Evolutionary conservation across 225 moss, liverwort and hornwort genomes (phyloP).

Genomic region (Sphagnum tenellum): DNA sequence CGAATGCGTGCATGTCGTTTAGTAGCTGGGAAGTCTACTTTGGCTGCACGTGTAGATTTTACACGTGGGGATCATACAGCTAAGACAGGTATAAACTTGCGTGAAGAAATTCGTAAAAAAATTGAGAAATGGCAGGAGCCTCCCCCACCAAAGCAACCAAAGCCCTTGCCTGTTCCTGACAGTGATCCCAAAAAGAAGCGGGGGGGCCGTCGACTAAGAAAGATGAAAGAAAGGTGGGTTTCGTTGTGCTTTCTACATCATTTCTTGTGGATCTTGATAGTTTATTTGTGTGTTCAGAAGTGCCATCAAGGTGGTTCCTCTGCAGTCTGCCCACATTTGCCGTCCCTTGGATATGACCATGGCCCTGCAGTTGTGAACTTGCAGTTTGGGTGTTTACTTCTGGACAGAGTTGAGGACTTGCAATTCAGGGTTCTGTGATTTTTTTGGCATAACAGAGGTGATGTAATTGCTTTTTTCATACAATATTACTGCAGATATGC

Average conservation of each 20-base stretch:
- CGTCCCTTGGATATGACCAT: too few relatives aligned
- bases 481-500: conserved; percentile 55
- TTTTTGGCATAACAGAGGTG: not conserved
- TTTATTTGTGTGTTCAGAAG: not conserved
- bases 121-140: conserved; percentile 99
- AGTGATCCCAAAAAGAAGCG: conserved; percentile 95
- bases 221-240: conserved; percentile 93
- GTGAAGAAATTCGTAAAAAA: conserved; percentile 88
- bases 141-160: conserved; percentile 91
- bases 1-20: conserved; percentile 75
- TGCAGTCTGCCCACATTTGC: too few relatives aligned
- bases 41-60: conserved; percentile 84
- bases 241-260: too few relatives aligned
- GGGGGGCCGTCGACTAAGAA: conserved; percentile 87
- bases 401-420: too few relatives aligned
- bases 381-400: too few relatives aligned
- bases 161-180: conserved; percentile 91
- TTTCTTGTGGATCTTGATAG: not conserved
- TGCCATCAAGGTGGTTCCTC: too few relatives aligned
- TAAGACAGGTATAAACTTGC: conserved; percentile 56
- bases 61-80: conserved; percentile 78
- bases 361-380: too few relatives aligned
- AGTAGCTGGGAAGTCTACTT: conserved; percentile 85
- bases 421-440: not conserved
- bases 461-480: not conserved